Evolutionary conservation across 2,329 filamentous ascomycete genomes (phyloP), one percentile per base, ranked within the genome.

Genomic region (Drechmeria coniospora): DNA sequence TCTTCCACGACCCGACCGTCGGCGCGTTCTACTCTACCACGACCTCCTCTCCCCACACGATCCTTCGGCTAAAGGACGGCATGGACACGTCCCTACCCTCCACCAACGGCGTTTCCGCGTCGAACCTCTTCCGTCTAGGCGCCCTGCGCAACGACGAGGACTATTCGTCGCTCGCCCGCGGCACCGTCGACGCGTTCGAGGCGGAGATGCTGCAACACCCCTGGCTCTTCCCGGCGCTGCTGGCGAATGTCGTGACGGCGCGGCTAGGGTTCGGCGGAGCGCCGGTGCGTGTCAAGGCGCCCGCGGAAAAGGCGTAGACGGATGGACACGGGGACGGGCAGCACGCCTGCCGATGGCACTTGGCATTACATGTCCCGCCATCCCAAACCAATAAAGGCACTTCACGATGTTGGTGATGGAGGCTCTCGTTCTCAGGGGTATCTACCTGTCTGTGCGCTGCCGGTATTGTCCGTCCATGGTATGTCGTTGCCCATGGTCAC

Each of bases 41-140:
- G 4, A 55, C 60, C 9, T 53, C 64, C 23, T 72, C 76, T 8
- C 59, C 73, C 1, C 72, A 84, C 42, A 67, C 78, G 16, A 76
- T 94, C 33, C 69, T 95, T 34, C 77, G 87, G 15, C 68, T 94
- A 27, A 98, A 98, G 54, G 83, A 92, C 36, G 90, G 84, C 37
- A 94, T 94, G 68, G 90, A 98, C 51, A 82, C 82, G 5, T 77
- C 83, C 2, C 78, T 90, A 34, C 90, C 90, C 1, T 90, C 83
- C 0, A 79, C 81, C 28, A 98, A 98, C 47, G 83, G 82, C 21
- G 69, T 87, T 5, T 79, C 79, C n/a, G 80, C 82, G 0, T 67
- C 71, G 11, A 95, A 95, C 46, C 60, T 95, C n/a, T 79, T 90
- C 54, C 74, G 82, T 1, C 68, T 95, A 4, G 72, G 72, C 9